Evolutionary conservation across 78 protist genomes (phyloP), one percentile per base, ranked within the genome.

Genomic region (Chrysochromulina tobinii): DNA sequence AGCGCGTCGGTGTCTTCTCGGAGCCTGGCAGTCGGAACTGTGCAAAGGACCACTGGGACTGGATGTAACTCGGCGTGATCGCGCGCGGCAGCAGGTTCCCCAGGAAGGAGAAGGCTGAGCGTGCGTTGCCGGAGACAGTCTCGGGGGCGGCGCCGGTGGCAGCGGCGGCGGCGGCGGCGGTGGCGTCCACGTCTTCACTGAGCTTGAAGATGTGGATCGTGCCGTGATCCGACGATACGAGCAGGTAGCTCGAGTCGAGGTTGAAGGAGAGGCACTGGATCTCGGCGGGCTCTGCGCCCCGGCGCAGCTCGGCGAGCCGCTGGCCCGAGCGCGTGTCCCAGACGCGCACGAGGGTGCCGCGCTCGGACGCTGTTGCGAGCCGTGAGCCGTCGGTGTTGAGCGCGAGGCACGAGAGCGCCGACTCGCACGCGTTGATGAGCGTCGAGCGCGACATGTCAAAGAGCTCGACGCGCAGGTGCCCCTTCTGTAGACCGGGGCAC

Each of bases 41-140:
- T 27, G 98, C 98, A 84, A 98, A 96, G 93, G 94, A 79, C 99
- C 99, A 98, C 91, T 97, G 97, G 38, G 98, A 96, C 54, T 93
- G 92, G 92, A 98, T 96, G 93, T 98, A 98, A 23, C 21, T 83
- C 27, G 67, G 11, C 77, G 61, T 61, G 89, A 12, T 90, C 93
- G 66, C 5, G 18, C 53, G 27, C 20, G 84, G 55, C 23, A 7
- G 12, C 12, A 11, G 51, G 9, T 51, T 17, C 27, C 21, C 58
- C n/a, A 5, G 7, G 66, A 79, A 17, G 21, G 58, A 8, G 58
- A 17, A 79, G 58, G 18, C 8, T 0, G 69, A 15, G 69, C 25
- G 25, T 2, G 25, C 5, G 58, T 14, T 79, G 58, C 38, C 58
- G 85, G 21, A 3, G 21, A 3, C 15, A 79, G 55, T 5, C 58